A percentile compares a stretch with the other conserved stretches of the same genome.
Evolutionary conservation across 345 rosid species (phyloP).

Genomic region (Geranium brycei): DNA sequence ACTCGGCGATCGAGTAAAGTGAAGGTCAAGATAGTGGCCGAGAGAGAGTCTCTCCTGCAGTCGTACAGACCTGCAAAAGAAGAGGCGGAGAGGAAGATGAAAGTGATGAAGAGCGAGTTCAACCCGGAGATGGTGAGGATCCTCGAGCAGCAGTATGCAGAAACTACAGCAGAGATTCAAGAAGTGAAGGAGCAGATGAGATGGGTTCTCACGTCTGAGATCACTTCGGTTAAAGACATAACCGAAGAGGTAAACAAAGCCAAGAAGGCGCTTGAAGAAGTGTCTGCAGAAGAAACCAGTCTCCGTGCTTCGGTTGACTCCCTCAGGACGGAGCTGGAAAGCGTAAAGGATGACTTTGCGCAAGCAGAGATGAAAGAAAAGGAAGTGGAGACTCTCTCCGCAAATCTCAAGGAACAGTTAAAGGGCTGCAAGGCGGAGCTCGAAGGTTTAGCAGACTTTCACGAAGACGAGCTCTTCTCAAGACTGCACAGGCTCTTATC

Average conservation of each 20-base stretch:
- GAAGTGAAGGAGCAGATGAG: slow-evolving; percentile 48
- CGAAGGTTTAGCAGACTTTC: not conserved
- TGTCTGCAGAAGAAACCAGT: slow-evolving; percentile 50
- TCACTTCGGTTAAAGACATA: slow-evolving; percentile 33
- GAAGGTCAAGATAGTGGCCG: slow-evolving; percentile 25
- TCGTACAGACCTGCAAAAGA: slow-evolving; percentile 33
- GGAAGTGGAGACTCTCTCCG: slow-evolving; percentile 11
- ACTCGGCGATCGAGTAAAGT: slow-evolving; percentile 35
- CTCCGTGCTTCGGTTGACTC: slow-evolving; percentile 33
- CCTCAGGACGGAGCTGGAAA: slow-evolving; percentile 44
- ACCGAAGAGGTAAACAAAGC: slow-evolving; percentile 65
- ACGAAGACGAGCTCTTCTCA: not conserved
- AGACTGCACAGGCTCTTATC: not conserved
- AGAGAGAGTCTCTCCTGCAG: slow-evolving; percentile 30
- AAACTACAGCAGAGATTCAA: slow-evolving; percentile 54
- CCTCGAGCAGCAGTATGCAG: slow-evolving; percentile 40
- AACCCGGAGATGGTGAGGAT: slow-evolving; percentile 32
- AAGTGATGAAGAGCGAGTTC: slow-evolving; percentile 26
- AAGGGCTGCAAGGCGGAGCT: not conserved
- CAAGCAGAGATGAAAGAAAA: slow-evolving; percentile 23
- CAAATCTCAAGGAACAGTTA: slow-evolving; percentile 7
- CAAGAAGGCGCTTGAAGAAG: slow-evolving; percentile 41
- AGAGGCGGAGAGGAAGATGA: slow-evolving; percentile 35
- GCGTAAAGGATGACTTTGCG: slow-evolving; percentile 27
- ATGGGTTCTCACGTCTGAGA: slow-evolving; percentile 41